A percentile compares a stretch with the other conserved stretches of the same genome.
Evolutionary conservation across 2,329 filamentous ascomycete genomes (phyloP).

Genomic region (Penicillium sp.): DNA sequence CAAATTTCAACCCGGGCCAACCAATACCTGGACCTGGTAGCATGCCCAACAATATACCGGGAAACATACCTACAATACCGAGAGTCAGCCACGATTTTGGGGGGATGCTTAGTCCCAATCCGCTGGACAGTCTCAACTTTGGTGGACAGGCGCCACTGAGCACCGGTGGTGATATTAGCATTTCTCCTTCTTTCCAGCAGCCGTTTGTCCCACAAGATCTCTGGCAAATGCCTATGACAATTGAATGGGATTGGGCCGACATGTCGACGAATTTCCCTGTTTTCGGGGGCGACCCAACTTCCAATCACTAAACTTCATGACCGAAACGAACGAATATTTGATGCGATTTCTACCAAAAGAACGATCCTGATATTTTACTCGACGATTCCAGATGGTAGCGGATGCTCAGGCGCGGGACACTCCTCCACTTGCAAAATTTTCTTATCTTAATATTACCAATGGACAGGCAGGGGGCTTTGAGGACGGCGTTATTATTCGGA

Average conservation of each 20-base stretch:
- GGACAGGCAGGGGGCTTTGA: constrained; percentile 6
- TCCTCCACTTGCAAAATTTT: constrained; percentile 4
- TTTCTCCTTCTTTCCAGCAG: constrained; percentile 68
- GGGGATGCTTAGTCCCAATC: constrained; percentile 44
- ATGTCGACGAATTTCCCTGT: constrained; percentile 45
- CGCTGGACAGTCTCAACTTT: constrained; percentile 40
- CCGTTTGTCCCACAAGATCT: constrained; percentile 91
- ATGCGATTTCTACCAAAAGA: not conserved
- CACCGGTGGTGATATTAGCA: constrained; percentile 35
- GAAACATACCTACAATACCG: constrained; percentile 34
- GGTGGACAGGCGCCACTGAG: constrained; percentile 37
- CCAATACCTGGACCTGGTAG: constrained; percentile 29
- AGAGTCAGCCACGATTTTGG: constrained; percentile 41
- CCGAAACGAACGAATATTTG: constrained; percentile 19
- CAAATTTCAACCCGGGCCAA: constrained; percentile 32
- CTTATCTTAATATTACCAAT: constrained; percentile 1
- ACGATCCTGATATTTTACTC: constrained; percentile 1
- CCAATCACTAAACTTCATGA: constrained; percentile 33
- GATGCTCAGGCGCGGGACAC: not conserved
- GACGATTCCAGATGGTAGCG: not conserved
- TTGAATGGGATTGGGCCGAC: constrained; percentile 83
- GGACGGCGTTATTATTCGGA: constrained; percentile 4
- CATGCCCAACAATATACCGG: constrained; percentile 30
- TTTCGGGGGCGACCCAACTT: constrained; percentile 36
- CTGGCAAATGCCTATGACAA: constrained; percentile 93